phyloP scores from a whole-genome alignment of 129 eudicot species.

The Silybum marianum region DNA sequence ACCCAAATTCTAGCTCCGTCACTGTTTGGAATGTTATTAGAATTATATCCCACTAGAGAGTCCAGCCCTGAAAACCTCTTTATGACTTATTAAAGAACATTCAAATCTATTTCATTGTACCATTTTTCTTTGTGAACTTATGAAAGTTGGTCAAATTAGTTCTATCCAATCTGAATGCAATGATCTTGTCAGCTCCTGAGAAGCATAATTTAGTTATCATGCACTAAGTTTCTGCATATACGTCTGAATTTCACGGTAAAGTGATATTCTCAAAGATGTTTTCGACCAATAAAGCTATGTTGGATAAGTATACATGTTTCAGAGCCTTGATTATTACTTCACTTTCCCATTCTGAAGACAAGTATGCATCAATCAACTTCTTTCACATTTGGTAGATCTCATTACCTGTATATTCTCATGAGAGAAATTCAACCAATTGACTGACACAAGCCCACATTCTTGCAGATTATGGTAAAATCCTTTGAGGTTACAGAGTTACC shows the following conservation, averaged over 20 bases:
- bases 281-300: neutral
- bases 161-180: conserved; percentile 1
- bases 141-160: conserved; percentile 19
- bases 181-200: conserved; percentile 13
- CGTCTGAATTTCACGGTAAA: neutral
- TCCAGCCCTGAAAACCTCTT: neutral
- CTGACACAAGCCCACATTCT: conserved; percentile 4
- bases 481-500: conserved; percentile 88
- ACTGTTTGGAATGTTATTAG: neutral
- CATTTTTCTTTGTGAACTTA: conserved; percentile 9
- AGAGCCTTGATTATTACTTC: conserved; percentile 17
- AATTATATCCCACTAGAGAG: conserved; percentile 10
- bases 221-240: neutral
- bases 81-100: conserved; percentile 6
- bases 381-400: conserved; percentile 12
- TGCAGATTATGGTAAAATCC: conserved; percentile 81
- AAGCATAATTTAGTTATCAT: conserved; percentile 15
- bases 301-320: neutral
- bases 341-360: conserved; percentile 18
- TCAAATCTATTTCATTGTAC: neutral
- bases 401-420: conserved; percentile 7
- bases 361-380: conserved; percentile 3
- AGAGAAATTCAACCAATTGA: neutral
- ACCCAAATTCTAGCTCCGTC: neutral
- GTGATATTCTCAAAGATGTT: conserved; percentile 16